phyloP scores from a whole-genome alignment of 1,284 basidiomycete species.

The Erythrobasidium hasegawianum region DNA sequence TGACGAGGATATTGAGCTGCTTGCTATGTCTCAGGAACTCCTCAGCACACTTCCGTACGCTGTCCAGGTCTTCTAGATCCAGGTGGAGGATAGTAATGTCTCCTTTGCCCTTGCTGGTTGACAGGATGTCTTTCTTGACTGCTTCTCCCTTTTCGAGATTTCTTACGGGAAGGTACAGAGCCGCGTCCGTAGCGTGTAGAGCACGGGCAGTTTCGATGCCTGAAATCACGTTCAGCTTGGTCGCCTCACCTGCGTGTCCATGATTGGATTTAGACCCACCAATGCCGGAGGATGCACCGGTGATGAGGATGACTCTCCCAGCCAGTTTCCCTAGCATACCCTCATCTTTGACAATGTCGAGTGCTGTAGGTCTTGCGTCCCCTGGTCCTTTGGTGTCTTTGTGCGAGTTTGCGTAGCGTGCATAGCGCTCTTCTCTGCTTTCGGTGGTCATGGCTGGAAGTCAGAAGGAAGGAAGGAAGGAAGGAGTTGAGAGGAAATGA shows the following conservation, averaged over 20 bases:
- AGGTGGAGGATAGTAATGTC: conserved; percentile 9
- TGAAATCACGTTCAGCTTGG: neutral
- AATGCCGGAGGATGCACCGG: conserved; percentile 15
- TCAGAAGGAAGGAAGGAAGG: too few species aligned
- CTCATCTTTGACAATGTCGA: conserved; percentile 22
- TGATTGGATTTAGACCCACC: conserved; percentile 9
- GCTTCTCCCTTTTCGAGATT: conserved; percentile 13
- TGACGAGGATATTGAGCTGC: conserved; percentile 15
- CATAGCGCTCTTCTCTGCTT: too few species aligned
- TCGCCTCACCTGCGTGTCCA: too few species aligned
- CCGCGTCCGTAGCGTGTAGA: conserved; percentile 21
- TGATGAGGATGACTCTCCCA: conserved; percentile 9
- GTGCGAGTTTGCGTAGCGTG: conserved; percentile 8
- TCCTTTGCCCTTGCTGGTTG: conserved; percentile 12
- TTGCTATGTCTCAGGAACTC: neutral
- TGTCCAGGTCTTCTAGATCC: conserved; percentile 16
- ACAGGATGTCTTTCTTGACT: conserved; percentile 17
- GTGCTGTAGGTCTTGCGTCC: conserved; percentile 12
- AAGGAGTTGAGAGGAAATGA: too few species aligned
- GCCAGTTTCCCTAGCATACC: conserved; percentile 8
- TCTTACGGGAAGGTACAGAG: conserved; percentile 18
- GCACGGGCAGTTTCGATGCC: conserved; percentile 24
- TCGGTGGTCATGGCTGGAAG: too few species aligned
- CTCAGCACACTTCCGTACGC: conserved; percentile 8
- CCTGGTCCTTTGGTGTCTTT: conserved; percentile 4